phyloP scores from a whole-genome alignment of 1,139 yeast genomes.

The Keqinozyma sinolaborantium region DNA sequence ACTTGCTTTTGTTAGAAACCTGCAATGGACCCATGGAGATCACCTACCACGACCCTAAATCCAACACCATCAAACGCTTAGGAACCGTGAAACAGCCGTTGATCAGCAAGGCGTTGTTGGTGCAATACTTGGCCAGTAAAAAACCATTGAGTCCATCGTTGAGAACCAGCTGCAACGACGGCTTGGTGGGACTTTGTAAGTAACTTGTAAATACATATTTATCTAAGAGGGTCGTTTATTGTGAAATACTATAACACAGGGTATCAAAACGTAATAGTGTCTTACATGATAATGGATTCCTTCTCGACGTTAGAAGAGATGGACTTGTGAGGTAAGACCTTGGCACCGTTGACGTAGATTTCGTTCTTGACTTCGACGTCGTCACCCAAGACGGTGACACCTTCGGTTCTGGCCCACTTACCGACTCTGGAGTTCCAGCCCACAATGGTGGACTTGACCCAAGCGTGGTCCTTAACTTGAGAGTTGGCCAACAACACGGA shows the following conservation, averaged over 20 bases:
- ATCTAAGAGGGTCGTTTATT: conserved; percentile 2
- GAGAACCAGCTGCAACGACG: conserved; percentile 32
- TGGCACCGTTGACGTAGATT: conserved; percentile 98
- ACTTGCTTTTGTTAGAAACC: conserved; percentile 46
- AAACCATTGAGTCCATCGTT: conserved; percentile 54
- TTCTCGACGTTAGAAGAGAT: conserved; percentile 95
- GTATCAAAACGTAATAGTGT: conserved; percentile 2
- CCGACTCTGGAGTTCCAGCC: conserved; percentile 99
- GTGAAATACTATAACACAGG: conserved; percentile 2
- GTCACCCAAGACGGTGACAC: conserved; percentile 97
- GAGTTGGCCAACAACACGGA: conserved; percentile 92
- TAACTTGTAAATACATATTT: conserved; percentile 1
- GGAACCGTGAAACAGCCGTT: conserved; percentile 49
- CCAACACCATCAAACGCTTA: conserved; percentile 28
- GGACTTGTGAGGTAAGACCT: conserved; percentile 97
- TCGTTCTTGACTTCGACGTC: conserved; percentile 98
- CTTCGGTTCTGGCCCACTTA: conserved; percentile 98
- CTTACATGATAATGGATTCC: conserved; percentile 95
- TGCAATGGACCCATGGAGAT: conserved; percentile 44
- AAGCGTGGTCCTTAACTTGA: conserved; percentile 92
- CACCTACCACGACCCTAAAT: conserved; percentile 33
- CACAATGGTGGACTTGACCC: conserved; percentile 95
- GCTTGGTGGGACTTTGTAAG: conserved; percentile 11
- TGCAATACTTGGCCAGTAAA: conserved; percentile 58
- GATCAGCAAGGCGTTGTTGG: conserved; percentile 50